Evolutionary conservation across 345 rosid genomes (phyloP).

Genomic region (Lumnitzera racemosa): DNA sequence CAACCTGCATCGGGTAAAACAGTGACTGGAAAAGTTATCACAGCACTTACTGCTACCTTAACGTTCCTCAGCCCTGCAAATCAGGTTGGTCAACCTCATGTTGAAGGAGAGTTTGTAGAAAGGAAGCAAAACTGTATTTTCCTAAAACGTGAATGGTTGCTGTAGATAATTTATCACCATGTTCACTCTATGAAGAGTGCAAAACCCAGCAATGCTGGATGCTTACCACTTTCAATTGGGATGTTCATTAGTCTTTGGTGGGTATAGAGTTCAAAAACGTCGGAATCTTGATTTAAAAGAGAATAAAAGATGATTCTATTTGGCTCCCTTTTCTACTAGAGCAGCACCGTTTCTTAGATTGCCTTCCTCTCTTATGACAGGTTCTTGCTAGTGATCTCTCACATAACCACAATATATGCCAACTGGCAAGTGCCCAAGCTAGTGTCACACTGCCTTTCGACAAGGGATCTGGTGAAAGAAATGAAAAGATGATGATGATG

Average conservation of each 20-base stretch:
- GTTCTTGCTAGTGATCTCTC: conserved; percentile 49
- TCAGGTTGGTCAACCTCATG: conserved; percentile 37
- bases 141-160: no score
- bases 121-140: no score
- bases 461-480: conserved; percentile 34
- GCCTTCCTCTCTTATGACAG: conserved; percentile 25
- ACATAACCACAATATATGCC: conserved; percentile 36
- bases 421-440: conserved; percentile 50
- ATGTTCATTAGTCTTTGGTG: no score
- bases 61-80: conserved; percentile 47
- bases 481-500: conserved; percentile 73
- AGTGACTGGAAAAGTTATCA: conserved; percentile 25
- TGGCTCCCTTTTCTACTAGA: not conserved
- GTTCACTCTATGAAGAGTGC: no score
- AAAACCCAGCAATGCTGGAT: no score
- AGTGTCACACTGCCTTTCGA: conserved; percentile 52
- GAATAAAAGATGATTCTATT: not conserved
- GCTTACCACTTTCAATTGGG: no score
- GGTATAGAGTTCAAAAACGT: no score
- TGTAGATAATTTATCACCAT: no score
- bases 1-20: conserved; percentile 17
- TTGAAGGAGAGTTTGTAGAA: not conserved
- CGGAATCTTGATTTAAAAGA: no score
- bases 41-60: conserved; percentile 64
- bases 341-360: not conserved